Evolutionary conservation across 306 rosid species (phyloP), one percentile per base, ranked within the genome.

Genomic region (Citrullus mucosospermus): DNA sequence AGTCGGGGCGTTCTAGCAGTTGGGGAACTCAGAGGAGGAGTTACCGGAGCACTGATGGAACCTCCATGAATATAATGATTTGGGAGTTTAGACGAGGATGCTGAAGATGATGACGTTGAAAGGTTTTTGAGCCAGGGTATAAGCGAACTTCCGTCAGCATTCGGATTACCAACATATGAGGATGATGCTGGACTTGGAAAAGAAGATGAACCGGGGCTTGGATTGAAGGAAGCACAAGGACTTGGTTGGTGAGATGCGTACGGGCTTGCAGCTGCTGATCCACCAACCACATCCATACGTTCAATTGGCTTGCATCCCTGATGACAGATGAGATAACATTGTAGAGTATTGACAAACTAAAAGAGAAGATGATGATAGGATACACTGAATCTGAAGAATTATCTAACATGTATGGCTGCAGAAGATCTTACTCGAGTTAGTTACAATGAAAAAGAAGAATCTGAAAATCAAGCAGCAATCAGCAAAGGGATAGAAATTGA

Each of bases 1-100:
- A 83, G 77, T 86, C 91, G 88, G 11, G 97, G 88, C 25, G 93
- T 86, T 78, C 93, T 76, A 59, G 91, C 92, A 34, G 97, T 87
- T 74, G 96, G 98, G 71, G 98, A 93, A 86, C 94, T 93, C 81
- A 89, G 69, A 53, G 98, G 97, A 85, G 98, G 97, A 57, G 97
- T 93, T 79, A 93, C 94, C 15, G 97, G 97, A 39, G 97, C 98
- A 62, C 91, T 93, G 81, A 89, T 90, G 71, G 97, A 90, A 68
- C 96, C 97, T 6, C 80, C 81, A 55, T 81, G 92, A 61, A 86
- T 87, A 73, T 85, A 87, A 51, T 82, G 88, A 75, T 90, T 85
- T 0, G 93, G 89, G 51, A 84, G 84, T 85, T 91, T 90, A 63
- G 97, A 88, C 60, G 96, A 91, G 79, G 93, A 84, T 55, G 92